Evolutionary conservation across 2,329 filamentous ascomycete species (phyloP).

Genomic region (Didymella glomerata): DNA sequence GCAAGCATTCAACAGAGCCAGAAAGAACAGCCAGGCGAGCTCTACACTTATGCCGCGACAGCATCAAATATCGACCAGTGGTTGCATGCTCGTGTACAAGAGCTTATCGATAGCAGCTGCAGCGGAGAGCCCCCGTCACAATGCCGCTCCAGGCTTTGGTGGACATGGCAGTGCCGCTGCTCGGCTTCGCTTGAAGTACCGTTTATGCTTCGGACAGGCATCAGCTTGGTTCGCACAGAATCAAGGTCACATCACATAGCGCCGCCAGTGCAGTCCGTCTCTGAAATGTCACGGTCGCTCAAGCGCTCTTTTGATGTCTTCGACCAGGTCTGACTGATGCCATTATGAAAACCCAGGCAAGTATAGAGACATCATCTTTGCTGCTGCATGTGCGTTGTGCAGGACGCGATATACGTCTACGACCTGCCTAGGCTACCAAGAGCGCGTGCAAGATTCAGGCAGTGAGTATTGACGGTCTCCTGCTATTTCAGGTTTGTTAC

Average conservation of each 20-base stretch:
- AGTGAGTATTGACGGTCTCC: background rate
- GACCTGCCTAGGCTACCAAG: background rate
- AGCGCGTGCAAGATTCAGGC: background rate
- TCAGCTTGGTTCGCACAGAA: background rate
- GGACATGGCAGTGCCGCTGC: background rate
- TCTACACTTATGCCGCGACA: background rate
- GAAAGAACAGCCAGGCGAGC: background rate
- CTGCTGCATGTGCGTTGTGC: background rate
- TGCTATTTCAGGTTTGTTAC: background rate
- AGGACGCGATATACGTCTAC: background rate
- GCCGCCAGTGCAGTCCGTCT: background rate
- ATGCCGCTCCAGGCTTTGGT: conserved; percentile 3
- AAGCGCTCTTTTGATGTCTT: background rate
- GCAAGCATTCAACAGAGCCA: background rate
- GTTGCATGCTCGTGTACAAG: background rate
- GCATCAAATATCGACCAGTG: background rate
- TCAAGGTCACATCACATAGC: background rate
- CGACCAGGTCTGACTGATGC: background rate
- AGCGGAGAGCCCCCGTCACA: conserved; percentile 13
- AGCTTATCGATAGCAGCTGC: conserved; percentile 20
- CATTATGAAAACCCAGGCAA: background rate
- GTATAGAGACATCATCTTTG: background rate
- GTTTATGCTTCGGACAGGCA: background rate
- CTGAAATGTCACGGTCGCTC: background rate
- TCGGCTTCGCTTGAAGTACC: background rate